Evolutionary conservation across 2,329 filamentous ascomycete genomes (phyloP).

Genomic region (Hymenoscyphus linearis): DNA sequence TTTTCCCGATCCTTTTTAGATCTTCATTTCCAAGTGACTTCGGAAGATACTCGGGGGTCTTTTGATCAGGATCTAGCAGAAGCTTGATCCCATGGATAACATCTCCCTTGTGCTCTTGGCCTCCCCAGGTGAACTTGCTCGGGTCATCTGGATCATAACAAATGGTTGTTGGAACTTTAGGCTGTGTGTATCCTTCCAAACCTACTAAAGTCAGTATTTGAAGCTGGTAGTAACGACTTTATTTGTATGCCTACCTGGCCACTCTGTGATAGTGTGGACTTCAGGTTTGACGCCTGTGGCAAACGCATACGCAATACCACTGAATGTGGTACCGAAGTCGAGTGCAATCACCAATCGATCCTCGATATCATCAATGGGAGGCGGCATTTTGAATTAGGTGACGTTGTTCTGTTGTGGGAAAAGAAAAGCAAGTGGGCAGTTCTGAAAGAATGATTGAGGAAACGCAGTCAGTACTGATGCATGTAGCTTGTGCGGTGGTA

Average conservation of each 20-base stretch:
- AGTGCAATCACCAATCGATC: not conserved
- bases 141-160: conserved; percentile 9
- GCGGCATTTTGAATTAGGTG: not conserved
- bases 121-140: conserved; percentile 13
- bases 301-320: conserved; percentile 18
- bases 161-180: conserved; percentile 15
- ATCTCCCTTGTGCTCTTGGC: conserved; percentile 4
- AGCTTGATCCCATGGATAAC: conserved; percentile 23
- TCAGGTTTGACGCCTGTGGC: not conserved
- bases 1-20: conserved; percentile 37
- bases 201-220: not conserved
- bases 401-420: no score
- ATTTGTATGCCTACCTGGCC: conserved; percentile 16
- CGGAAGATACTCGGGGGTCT: conserved; percentile 12
- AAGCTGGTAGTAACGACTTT: not conserved
- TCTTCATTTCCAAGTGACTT: conserved; percentile 23
- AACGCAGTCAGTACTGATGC: no score
- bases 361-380: not conserved
- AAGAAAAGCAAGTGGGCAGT: no score
- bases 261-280: conserved; percentile 9
- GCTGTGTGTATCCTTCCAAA: conserved; percentile 3
- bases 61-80: conserved; percentile 26
- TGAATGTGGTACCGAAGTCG: conserved; percentile 22
- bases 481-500: no score
- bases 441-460: no score